Evolutionary conservation across 306 rosid genomes (phyloP).

Genomic region (Inga leiocalycina): DNA sequence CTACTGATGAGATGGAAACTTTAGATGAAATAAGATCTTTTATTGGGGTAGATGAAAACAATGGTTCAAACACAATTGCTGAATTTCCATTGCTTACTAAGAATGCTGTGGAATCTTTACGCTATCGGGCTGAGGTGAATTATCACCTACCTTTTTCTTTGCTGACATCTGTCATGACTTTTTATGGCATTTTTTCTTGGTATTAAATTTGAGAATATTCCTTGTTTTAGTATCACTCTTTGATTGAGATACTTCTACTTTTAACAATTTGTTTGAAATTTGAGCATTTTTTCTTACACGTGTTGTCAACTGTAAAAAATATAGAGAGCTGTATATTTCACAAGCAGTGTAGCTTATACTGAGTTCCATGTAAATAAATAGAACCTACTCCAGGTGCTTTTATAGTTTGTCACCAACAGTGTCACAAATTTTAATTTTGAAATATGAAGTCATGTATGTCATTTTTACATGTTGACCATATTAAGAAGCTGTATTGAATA

Average conservation of each 20-base stretch:
- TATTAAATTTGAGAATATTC: background rate
- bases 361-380: background rate
- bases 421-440: background rate
- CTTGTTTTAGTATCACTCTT: constrained; percentile 17
- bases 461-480: constrained; percentile 11
- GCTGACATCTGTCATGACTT: background rate
- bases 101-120: constrained; percentile 84
- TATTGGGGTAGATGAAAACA: constrained; percentile 66
- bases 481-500: background rate
- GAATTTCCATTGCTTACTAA: constrained; percentile 79
- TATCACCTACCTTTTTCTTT: constrained; percentile 28
- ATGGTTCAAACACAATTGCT: constrained; percentile 52
- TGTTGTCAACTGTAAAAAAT: background rate
- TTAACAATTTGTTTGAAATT: background rate
- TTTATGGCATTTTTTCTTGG: constrained; percentile 4
- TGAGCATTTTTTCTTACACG: background rate
- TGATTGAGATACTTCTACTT: constrained; percentile 1
- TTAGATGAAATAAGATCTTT: constrained; percentile 77
- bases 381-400: background rate
- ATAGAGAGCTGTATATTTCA: background rate
- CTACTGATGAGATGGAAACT: constrained; percentile 76
- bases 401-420: background rate
- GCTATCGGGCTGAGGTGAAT: constrained; percentile 94
- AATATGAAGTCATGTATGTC: constrained; percentile 7
- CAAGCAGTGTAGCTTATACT: background rate